Base-by-base conservation (phyloP, 140 eudicot species). In the Anethum foeniculum region DNA sequence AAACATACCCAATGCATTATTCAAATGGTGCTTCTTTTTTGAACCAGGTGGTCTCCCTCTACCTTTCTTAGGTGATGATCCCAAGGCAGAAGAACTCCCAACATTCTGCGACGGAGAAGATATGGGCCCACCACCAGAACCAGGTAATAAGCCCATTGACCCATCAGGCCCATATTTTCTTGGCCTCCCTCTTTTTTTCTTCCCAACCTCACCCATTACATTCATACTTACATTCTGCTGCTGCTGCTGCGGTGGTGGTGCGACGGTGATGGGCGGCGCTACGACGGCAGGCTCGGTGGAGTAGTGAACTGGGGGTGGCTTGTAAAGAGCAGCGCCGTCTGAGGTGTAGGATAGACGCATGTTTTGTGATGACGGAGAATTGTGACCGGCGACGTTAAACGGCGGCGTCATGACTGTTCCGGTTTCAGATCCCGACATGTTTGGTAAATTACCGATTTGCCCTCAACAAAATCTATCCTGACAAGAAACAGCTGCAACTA, bases 11-110 rank as follows among this genome's bases (percentile, higher is more conserved):
- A 91, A 25, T 69, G 90, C 81, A 34, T 86, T 91, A 58, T 58
- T 58, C 44, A 81, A 39, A 78, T 82, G 85, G 12, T 83, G 90
- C 80, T 88, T 91, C 83, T 79, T 89, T 85, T 58, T 58, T 0
- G 91, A 85, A 77, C 97, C 97, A 44, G 86, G 97, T 25, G 97
- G 97, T 77, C 97, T 85, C 15, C 97, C 97, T 79, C 90, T 88
- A 39, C 38, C 73, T 83, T 88, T 92, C 81, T 86, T 92, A 0
- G 36, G 27, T 21, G 87, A 85, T 25, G 84, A 84, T 5, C 91
- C 82, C n/a, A 80, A 79, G 15, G 84, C 80, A 27, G 81, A 76
- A 27, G 81, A 76, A 19, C 78, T 87, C 52, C 58, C 81, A 10
- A 85, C 83, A 2, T 77, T 83, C 12, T 82, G 86, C 21, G 28